phyloP scores from a whole-genome alignment of 495 filamentous ascomycete species.

The Lentithecium fluviatile region DNA sequence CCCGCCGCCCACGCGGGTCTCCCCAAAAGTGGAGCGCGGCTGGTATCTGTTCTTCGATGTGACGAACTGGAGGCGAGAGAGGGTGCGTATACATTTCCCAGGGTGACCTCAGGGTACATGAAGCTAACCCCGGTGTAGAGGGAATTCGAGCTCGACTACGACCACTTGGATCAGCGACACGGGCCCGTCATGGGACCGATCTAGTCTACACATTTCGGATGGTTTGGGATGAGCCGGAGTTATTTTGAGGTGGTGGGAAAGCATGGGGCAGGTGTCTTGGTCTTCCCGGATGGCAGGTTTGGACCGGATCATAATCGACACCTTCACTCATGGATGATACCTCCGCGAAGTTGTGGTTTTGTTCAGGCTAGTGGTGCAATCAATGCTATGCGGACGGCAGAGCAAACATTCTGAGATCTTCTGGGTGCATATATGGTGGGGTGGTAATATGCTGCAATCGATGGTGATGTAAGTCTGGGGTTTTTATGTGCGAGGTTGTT shows the following conservation, averaged over 20 bases:
- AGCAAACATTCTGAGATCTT: too few relatives aligned
- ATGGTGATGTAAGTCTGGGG: too few relatives aligned
- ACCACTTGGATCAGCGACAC: slow-evolving; percentile 67
- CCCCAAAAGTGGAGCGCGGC: slow-evolving; percentile 72
- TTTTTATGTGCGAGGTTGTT: too few relatives aligned
- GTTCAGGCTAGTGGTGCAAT: too few relatives aligned
- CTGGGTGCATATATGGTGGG: too few relatives aligned
- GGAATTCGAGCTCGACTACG: slow-evolving; percentile 76
- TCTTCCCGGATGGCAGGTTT: too few relatives aligned
- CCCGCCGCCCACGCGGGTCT: slow-evolving; percentile 64
- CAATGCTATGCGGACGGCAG: too few relatives aligned
- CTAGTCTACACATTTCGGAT: too few relatives aligned
- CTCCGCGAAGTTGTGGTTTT: too few relatives aligned
- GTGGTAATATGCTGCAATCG: too few relatives aligned
- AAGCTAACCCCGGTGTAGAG: slow-evolving; percentile 51
- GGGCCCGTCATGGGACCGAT: slow-evolving; percentile 28
- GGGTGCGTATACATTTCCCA: slow-evolving; percentile 55
- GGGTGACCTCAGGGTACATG: not conserved
- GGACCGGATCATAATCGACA: too few relatives aligned
- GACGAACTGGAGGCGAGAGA: slow-evolving; percentile 76
- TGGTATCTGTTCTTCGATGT: slow-evolving; percentile 89
- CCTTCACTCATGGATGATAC: too few relatives aligned
- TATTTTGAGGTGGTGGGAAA: not conserved
- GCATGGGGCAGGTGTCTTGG: not conserved
- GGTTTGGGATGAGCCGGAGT: not conserved